Base-by-base conservation (phyloP, 345 rosid genomes). In the Dovyalis caffra region DNA sequence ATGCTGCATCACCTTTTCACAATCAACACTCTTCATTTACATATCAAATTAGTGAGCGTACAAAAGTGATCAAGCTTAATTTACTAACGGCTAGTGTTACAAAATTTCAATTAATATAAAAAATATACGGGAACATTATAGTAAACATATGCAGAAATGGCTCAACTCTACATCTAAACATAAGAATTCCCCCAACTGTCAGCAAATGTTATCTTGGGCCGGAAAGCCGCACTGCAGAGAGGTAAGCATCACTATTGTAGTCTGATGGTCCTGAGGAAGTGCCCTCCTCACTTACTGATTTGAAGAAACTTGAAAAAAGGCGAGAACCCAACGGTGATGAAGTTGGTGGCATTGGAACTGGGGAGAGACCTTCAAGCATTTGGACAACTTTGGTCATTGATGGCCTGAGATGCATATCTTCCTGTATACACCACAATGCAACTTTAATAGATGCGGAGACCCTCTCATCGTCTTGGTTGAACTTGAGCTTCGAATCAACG, bases 351-450 rank as follows among this genome's bases (percentile, higher is more conserved):
- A 77, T 79, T 37, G 87, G 77, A 72, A 92, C 98, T 0, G 75
- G 74, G 65, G 72, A 84, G 51, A 95, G 79, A 21, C 99, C 97
- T 87, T 95, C 99, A 21, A 95, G 98, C 99, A 95, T 95, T 74
- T 95, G 98, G 64, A 90, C 93, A 26, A 91, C 98, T 86, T 84
- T 95, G 47, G 83, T 74, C 99, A 95, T 95, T 25, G 95, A 76
- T 26, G 98, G 98, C 79, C 99, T 87, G 25, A 83, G 58, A 67
- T 57, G 34, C 97, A 92, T 95, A 32, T 95, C 98, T 80, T 95
- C 98, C 74, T 95, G 98, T 78, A 91, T 86, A 61, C 98, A 95
- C 98, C 99, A 92, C 76, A 95, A 81, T 6, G 99, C 98, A 32
- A 91, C 93, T 84, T 85, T 92, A 29, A 90, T 76, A 2, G 94